phyloP scores from a whole-genome alignment of 148 eudicot genomes.

The Chenopodium quinoa region DNA sequence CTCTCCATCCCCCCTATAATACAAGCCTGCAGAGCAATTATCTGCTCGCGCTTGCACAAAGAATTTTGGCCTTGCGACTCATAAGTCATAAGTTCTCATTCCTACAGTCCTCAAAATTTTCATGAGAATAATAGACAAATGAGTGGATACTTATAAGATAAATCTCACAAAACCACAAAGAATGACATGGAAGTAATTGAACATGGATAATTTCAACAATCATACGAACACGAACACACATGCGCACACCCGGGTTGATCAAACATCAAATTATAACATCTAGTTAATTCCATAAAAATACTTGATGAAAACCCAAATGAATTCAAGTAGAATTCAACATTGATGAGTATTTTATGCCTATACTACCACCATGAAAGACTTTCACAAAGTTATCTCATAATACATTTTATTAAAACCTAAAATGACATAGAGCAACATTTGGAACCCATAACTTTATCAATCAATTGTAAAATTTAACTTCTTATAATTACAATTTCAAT shows the following conservation, averaged over 20 bases:
- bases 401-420: not conserved
- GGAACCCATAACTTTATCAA: not conserved
- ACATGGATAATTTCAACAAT: not conserved
- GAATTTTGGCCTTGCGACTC: not conserved
- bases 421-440: not conserved
- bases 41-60: not conserved
- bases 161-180: not conserved
- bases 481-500: not conserved
- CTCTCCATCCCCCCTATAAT: not conserved
- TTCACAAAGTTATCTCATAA: not conserved
- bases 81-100: too few species aligned
- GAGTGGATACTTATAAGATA: not conserved
- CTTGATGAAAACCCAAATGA: not conserved
- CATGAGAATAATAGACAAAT: too few species aligned
- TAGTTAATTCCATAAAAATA: not conserved
- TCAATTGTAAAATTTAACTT: not conserved
- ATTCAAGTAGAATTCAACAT: not conserved
- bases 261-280: not conserved
- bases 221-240: not conserved
- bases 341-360: not conserved
- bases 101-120: not conserved
- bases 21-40: not conserved
- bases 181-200: not conserved
- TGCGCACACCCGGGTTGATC: not conserved
- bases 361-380: not conserved